phyloP scores from a whole-genome alignment of 2,329 filamentous ascomycete species.

The Cordyceps javanica region DNA sequence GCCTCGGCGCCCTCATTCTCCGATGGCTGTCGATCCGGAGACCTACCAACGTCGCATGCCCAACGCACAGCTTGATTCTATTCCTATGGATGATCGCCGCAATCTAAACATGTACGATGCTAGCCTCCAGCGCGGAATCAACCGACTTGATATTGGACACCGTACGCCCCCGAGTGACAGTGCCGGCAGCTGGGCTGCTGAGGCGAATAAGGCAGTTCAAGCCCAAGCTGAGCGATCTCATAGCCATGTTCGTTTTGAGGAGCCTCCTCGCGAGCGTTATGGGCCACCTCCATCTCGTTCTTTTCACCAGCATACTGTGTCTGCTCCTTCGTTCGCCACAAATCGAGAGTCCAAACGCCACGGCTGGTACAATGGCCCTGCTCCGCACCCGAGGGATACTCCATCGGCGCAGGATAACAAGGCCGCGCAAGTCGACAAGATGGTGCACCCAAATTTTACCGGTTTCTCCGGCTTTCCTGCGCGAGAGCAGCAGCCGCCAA shows the following conservation, averaged over 20 bases:
- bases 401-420: constrained; percentile 25
- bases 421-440: constrained; percentile 45
- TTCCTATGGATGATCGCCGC: constrained; percentile 40
- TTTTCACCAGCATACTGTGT: constrained; percentile 53
- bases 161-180: constrained; percentile 45
- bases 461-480: constrained; percentile 46
- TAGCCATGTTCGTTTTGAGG: constrained; percentile 50
- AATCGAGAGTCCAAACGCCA: constrained; percentile 59
- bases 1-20: constrained; percentile 59
- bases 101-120: constrained; percentile 57
- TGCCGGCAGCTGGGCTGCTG: constrained; percentile 50
- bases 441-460: constrained; percentile 51
- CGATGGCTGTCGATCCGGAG: constrained; percentile 67
- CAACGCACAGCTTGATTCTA: constrained; percentile 23
- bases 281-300: constrained; percentile 25
- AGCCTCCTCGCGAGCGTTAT: constrained; percentile 28
- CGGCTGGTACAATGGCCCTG: constrained; percentile 63
- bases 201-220: constrained; percentile 49
- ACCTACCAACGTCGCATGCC: constrained; percentile 28
- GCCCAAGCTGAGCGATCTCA: constrained; percentile 45
- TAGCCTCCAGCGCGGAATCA: constrained; percentile 59
- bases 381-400: constrained; percentile 32
- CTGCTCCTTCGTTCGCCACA: constrained; percentile 49
- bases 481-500: constrained; percentile 23
- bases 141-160: constrained; percentile 57